These are phyloP conservation scores for Plasmodium malariae DNA, from an alignment of 169 alveolate species.

Conservation along the genomic window DNA sequence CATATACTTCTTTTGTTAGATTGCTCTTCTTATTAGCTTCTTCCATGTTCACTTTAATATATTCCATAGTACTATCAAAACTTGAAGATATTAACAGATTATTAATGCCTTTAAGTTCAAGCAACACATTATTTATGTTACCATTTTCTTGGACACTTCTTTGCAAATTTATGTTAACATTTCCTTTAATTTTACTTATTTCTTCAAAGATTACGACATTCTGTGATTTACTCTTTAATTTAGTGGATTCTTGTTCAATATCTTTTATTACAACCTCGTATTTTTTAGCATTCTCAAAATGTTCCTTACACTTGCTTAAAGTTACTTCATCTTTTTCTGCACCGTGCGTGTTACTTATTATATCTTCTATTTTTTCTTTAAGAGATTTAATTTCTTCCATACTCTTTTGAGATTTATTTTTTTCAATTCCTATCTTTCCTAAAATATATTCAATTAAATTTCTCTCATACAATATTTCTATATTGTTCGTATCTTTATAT, in stretches of 20 bases:
- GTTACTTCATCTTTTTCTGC: not conserved
- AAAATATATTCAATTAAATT: not conserved
- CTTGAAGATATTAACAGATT: conserved; percentile 1
- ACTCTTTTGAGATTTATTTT: conserved; percentile 9
- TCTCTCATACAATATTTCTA: conserved; percentile 18
- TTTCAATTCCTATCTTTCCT: not conserved
- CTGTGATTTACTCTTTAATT: not conserved
- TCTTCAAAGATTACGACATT: not conserved
- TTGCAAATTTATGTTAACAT: not conserved
- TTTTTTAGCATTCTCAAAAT: conserved; percentile 1
- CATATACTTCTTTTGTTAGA: not conserved
- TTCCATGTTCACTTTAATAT: not conserved
- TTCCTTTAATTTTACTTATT: not conserved
- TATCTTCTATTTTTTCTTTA: conserved; percentile 1
- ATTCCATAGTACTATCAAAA: conserved; percentile 6
- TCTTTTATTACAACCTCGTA: not conserved
- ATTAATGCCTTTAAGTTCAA: conserved; percentile 1
- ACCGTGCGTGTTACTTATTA: not conserved
- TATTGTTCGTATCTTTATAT: not conserved
- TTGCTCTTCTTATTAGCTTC: not conserved
- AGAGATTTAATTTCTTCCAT: conserved; percentile 23
- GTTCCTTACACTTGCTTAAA: not conserved
- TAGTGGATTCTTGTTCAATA: conserved; percentile 8
- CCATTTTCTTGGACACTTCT: conserved; percentile 4
- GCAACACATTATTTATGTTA: conserved; percentile 7